phyloP scores from a whole-genome alignment of 108 stramenopile genomes.

The Fistulifera pelliculosa region DNA sequence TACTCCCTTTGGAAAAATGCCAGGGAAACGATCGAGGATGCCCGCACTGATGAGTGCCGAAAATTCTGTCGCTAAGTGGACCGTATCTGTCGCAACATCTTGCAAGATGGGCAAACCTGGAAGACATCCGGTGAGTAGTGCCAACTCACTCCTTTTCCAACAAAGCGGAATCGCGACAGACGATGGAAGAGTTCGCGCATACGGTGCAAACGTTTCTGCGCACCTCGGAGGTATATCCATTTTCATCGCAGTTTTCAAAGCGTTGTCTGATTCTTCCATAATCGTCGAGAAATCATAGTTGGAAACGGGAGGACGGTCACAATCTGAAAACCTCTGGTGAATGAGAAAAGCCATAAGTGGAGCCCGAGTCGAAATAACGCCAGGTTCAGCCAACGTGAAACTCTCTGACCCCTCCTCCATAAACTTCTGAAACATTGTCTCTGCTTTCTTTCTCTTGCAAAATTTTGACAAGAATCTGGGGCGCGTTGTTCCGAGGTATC shows the following conservation, averaged over 20 bases:
- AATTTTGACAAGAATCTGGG: conserved; percentile 78
- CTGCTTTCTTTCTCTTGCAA: conserved; percentile 77
- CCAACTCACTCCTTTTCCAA: conserved; percentile 82
- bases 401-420: neutral
- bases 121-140: conserved; percentile 66
- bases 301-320: conserved; percentile 34
- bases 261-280: conserved; percentile 15
- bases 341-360: conserved; percentile 58
- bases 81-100: conserved; percentile 62
- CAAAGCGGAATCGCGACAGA: conserved; percentile 71
- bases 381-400: conserved; percentile 8
- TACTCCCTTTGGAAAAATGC: conserved; percentile 58
- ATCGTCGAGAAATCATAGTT: conserved; percentile 14
- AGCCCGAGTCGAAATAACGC: conserved; percentile 35
- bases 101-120: conserved; percentile 63
- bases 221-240: conserved; percentile 8
- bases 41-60: conserved; percentile 70
- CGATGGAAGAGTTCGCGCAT: conserved; percentile 75
- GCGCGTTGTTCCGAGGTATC: conserved; percentile 42
- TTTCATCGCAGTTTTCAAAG: conserved; percentile 14
- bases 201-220: conserved; percentile 72
- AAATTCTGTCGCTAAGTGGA: conserved; percentile 62
- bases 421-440: conserved; percentile 16
- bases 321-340: conserved; percentile 74
- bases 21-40: conserved; percentile 52